Conservation (phyloP, 2,329 filamentous ascomycete genomes). For the Cladophialophora yegresii region DNA sequence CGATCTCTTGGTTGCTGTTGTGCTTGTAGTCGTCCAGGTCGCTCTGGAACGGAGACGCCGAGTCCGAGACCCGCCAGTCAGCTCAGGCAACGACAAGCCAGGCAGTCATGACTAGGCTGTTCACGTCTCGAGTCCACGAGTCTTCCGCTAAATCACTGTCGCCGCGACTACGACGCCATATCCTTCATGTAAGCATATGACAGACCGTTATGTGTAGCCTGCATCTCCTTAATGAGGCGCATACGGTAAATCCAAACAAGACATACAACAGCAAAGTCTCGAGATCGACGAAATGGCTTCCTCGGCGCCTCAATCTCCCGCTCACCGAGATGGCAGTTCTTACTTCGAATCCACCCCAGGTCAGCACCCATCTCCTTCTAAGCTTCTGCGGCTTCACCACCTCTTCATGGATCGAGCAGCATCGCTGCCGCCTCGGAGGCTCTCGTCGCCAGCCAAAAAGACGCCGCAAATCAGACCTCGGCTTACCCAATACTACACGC, state of each 20-base stretch:
- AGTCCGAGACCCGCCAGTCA: not conserved
- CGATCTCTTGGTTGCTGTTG: not conserved
- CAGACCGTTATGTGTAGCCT: not conserved
- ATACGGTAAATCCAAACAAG: not conserved
- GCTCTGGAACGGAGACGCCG: not conserved
- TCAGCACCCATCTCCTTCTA: slow-evolving; percentile 23
- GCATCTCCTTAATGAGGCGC: not conserved
- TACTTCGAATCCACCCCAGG: slow-evolving; percentile 24
- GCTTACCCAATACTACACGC: slow-evolving; percentile 68
- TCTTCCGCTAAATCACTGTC: not conserved
- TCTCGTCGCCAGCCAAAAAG: slow-evolving; percentile 26
- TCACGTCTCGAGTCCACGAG: slow-evolving; percentile 8
- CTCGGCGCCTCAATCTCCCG: slow-evolving; percentile 27
- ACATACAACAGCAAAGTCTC: not conserved
- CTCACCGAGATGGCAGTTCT: slow-evolving; percentile 17
- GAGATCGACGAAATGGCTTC: slow-evolving; percentile 21
- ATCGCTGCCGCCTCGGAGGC: slow-evolving; percentile 26
- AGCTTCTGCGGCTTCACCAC: slow-evolving; percentile 25
- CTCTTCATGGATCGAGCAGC: slow-evolving; percentile 24
- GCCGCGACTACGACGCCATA: not conserved
- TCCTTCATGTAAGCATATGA: slow-evolving; percentile 14
- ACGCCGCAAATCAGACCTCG: slow-evolving; percentile 27
- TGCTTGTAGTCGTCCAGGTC: not conserved
- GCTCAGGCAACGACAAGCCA: not conserved
- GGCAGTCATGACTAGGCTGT: slow-evolving; percentile 13